Conservation (phyloP, 139 green algal genomes). For the Chlorella ohadii region DNA sequence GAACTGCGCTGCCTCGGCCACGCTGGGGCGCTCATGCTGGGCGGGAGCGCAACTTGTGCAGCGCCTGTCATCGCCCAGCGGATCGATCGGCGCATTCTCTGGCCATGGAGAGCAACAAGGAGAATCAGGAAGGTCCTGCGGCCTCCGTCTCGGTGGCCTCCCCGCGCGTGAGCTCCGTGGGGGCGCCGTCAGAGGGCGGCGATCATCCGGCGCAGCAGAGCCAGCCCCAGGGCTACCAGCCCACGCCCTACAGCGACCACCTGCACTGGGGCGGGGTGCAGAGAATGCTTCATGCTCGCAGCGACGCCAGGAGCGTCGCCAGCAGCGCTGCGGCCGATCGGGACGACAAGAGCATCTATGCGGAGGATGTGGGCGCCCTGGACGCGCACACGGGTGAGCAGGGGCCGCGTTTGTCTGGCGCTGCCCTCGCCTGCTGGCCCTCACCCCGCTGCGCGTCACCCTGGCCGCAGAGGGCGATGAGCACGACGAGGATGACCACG, state of each 20-base stretch:
- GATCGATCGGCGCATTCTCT: too few relatives aligned
- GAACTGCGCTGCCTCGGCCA: too few relatives aligned
- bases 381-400: slow-evolving; percentile 8
- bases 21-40: too few relatives aligned
- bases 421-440: background rate
- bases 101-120: slow-evolving; percentile 2
- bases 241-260: background rate
- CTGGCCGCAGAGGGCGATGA: slow-evolving; percentile 26
- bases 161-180: background rate
- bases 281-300: slow-evolving; percentile 13
- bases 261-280: slow-evolving; percentile 24
- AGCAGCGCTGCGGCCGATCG: slow-evolving; percentile 26
- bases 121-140: background rate
- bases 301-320: slow-evolving; percentile 10
- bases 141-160: background rate
- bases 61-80: too few relatives aligned
- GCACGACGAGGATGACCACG: slow-evolving; percentile 21
- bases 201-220: background rate
- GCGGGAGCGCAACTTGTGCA: too few relatives aligned
- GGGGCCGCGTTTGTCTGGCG: background rate
- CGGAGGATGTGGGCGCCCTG: slow-evolving; percentile 4
- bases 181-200: background rate
- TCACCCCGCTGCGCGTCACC: too few relatives aligned
- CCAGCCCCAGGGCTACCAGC: background rate
- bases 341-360: slow-evolving; percentile 47